phyloP scores from a whole-genome alignment of 345 rosid genomes.

The Jatropha curcas region DNA sequence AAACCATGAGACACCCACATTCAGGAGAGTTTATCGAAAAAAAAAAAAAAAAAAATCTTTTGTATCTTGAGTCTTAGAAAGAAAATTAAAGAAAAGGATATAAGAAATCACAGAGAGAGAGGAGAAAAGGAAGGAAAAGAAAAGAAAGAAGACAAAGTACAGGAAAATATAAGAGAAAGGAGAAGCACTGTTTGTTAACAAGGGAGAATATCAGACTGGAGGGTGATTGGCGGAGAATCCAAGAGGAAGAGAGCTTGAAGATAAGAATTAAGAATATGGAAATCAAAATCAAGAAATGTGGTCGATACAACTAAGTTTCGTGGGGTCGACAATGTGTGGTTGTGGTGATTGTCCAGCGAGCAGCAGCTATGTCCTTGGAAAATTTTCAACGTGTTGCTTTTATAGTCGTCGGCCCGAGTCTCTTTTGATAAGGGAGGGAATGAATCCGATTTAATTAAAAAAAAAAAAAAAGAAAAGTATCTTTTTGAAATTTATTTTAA shows the following conservation, averaged over 20 bases:
- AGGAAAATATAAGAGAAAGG: background rate
- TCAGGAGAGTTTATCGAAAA: background rate
- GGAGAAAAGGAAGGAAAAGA: background rate
- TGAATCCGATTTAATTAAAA: too few species aligned
- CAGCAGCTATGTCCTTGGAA: too few species aligned
- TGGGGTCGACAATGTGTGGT: constrained; percentile 24
- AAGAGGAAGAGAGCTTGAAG: constrained; percentile 11
- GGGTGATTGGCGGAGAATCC: constrained; percentile 32
- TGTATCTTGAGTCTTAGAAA: background rate
- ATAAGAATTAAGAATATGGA: constrained; percentile 28
- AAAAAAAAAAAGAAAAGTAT: too few species aligned
- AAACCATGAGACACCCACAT: background rate
- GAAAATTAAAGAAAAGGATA: too few species aligned
- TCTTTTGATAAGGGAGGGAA: too few species aligned
- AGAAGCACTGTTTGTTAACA: too few species aligned
- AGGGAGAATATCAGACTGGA: background rate
- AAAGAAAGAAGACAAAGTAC: background rate
- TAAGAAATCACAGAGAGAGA: background rate
- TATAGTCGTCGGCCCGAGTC: too few species aligned
- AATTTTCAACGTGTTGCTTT: too few species aligned
- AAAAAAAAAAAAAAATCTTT: background rate
- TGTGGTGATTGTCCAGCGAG: background rate
- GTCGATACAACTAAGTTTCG: constrained; percentile 23
- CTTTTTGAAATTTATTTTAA: too few species aligned
- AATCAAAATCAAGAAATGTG: constrained; percentile 20